Conservation (phyloP, 1,284 basidiomycete genomes). For the Rhodotorula sp. region DNA sequence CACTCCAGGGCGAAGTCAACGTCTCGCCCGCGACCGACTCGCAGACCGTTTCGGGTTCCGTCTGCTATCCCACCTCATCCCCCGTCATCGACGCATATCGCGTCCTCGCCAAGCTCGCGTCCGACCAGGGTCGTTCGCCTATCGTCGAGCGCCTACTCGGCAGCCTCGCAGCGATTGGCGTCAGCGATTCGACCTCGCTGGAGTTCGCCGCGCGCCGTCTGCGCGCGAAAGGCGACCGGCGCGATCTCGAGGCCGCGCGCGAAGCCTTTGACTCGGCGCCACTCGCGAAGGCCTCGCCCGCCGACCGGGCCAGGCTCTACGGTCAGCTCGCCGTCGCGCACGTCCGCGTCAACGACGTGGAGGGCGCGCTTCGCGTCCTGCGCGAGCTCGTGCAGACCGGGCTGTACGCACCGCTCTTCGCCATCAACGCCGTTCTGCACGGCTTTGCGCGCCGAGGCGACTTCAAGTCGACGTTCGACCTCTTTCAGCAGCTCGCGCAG, state of each 20-base stretch:
- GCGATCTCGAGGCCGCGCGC: conserved; percentile 9
- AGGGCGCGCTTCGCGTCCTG: conserved; percentile 18
- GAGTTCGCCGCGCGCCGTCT: conserved; percentile 7
- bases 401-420: conserved; percentile 2
- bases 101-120: conserved; percentile 20
- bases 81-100: conserved; percentile 8
- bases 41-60: too few relatives aligned
- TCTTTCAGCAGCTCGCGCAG: conserved; percentile 61
- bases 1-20: not conserved
- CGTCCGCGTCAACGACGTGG: conserved; percentile 31
- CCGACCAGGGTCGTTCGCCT: conserved; percentile 10
- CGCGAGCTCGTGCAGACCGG: conserved; percentile 12
- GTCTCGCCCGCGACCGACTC: not conserved
- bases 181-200: not conserved
- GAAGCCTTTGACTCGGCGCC: not conserved
- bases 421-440: conserved; percentile 56
- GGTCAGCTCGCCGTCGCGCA: conserved; percentile 25
- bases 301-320: conserved; percentile 25
- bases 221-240: conserved; percentile 2
- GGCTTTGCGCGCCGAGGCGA: conserved; percentile 61
- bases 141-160: conserved; percentile 8
- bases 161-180: conserved; percentile 1
- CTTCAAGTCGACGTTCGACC: conserved; percentile 59
- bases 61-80: not conserved
- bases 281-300: not conserved